Base-by-base conservation (phyloP, 208 protist species). In the Tetramitus jugosus region DNA sequence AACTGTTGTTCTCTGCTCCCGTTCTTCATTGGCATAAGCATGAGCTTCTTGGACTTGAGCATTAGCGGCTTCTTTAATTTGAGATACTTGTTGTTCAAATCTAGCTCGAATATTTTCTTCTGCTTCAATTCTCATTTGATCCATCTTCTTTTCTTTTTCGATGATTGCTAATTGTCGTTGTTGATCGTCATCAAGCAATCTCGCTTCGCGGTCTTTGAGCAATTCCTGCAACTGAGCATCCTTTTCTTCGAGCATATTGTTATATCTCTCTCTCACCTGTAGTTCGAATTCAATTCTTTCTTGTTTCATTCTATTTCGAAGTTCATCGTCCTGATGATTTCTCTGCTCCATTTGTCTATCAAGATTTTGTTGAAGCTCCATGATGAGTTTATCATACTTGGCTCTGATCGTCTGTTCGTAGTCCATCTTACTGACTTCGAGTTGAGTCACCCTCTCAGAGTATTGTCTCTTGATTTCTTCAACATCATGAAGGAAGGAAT, bases 21-120 rank as follows among this genome's bases (percentile, higher is more conserved):
- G 13, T 49, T 71, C 65, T 0, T 37, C 39, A 10, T 71, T 13
- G 3, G 49, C 10, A 35, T 71, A 23, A 49, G 35, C 33, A 20
- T 61, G 39, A 29, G 69, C 72, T 69, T 83, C 80, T 40, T 81
- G 35, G 7, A 80, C 31, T 39, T 78, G 49, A 29, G 20, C 46
- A 37, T 53, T 56, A 20, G 46, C 40, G 23, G 52, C 79, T 69
- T 83, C 80, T 23, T 81, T 39, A 8, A 80, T 52, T 39, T 78
- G 49, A 40, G 42, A 31, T 6, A 33, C 33, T 60, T 46, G 45
- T 46, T 78, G 17, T 37, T 65, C 45, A 31, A 64, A 43, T 60
- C 68, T 67, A 3, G 33, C 46, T n/a, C 82, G 37, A 17, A 79
- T 46, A 39, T 52, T 46, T 23, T 61, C 61, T 49, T 65, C 42